Evolutionary conservation across 192 early-diverging fungal genomes (phyloP).

Genomic region (Coemansia sp.): DNA sequence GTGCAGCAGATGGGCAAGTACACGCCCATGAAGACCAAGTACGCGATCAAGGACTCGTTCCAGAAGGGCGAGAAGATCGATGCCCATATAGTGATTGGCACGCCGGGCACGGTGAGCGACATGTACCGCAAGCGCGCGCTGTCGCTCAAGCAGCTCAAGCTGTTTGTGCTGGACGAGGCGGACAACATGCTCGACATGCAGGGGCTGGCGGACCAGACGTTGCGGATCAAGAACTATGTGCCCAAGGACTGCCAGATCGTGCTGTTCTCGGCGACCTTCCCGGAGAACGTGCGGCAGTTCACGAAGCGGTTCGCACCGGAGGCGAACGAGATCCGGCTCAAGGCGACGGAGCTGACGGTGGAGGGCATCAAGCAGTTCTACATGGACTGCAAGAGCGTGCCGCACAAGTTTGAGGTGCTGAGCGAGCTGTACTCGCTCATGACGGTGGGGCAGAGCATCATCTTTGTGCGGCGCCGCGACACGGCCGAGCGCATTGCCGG

Average conservation of each 20-base stretch:
- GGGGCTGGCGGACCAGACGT: constrained; percentile 79
- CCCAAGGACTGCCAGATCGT: constrained; percentile 74
- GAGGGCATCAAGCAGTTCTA: constrained; percentile 95
- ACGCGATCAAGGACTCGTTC: constrained; percentile 73
- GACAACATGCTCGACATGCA: constrained; percentile 94
- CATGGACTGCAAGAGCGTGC: constrained; percentile 78
- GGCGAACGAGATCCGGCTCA: constrained; percentile 81
- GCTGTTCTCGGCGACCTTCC: constrained; percentile 94
- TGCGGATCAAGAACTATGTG: constrained; percentile 72
- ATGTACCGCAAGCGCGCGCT: constrained; percentile 62
- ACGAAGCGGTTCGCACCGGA: constrained; percentile 75
- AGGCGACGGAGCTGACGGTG: constrained; percentile 85
- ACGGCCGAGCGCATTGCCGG: constrained; percentile 75
- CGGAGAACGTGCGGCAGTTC: constrained; percentile 67
- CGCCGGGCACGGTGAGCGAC: constrained; percentile 86
- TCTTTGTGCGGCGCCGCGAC: constrained; percentile 81
- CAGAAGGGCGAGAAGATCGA: constrained; percentile 55
- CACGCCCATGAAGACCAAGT: constrained; percentile 64
- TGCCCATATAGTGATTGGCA: constrained; percentile 86
- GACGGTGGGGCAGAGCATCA: constrained; percentile 93
- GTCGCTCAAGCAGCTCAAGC: constrained; percentile 55
- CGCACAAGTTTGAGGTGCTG: constrained; percentile 77
- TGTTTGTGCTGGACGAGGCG: constrained; percentile 97
- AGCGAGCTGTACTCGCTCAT: constrained; percentile 70
- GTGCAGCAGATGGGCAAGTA: constrained; percentile 88